phyloP scores from a whole-genome alignment of 2,329 filamentous ascomycete species.

The Xylaria sp. region DNA sequence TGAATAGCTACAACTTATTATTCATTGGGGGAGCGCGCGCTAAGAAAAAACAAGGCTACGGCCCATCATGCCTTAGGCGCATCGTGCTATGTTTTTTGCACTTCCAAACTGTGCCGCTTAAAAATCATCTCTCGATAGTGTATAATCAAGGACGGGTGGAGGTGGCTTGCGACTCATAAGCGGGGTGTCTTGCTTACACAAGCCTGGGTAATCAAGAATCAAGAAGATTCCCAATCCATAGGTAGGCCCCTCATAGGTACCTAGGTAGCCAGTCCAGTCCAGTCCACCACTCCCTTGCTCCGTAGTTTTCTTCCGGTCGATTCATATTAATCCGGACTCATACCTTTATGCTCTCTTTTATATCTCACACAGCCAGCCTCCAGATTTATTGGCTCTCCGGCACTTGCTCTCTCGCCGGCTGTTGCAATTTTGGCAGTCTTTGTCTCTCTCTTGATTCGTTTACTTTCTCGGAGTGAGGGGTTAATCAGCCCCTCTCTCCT shows the following conservation, averaged over 20 bases:
- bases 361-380: conserved; percentile 16
- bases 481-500: not conserved
- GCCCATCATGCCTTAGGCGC: not conserved
- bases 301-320: not conserved
- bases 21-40: conserved; percentile 1
- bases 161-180: not conserved
- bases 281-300: not conserved
- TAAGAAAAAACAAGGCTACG: conserved; percentile 4
- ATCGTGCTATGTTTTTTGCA: not conserved
- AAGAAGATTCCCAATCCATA: conserved; percentile 1
- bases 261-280: too few relatives aligned
- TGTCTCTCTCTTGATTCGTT: not conserved
- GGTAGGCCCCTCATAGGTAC: too few relatives aligned
- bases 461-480: conserved; percentile 12
- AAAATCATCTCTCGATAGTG: conserved; percentile 8
- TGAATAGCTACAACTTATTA: too few relatives aligned
- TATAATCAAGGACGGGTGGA: conserved; percentile 14
- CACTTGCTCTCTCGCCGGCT: conserved; percentile 29
- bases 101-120: conserved; percentile 8
- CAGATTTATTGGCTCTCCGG: conserved; percentile 15
- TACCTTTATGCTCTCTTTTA: not conserved
- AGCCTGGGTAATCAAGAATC: conserved; percentile 43
- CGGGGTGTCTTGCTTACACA: conserved; percentile 44
- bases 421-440: conserved; percentile 22
- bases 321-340: conserved; percentile 20